phyloP scores from a whole-genome alignment of 805 yeast genomes.

The Yarrowia deformans region DNA sequence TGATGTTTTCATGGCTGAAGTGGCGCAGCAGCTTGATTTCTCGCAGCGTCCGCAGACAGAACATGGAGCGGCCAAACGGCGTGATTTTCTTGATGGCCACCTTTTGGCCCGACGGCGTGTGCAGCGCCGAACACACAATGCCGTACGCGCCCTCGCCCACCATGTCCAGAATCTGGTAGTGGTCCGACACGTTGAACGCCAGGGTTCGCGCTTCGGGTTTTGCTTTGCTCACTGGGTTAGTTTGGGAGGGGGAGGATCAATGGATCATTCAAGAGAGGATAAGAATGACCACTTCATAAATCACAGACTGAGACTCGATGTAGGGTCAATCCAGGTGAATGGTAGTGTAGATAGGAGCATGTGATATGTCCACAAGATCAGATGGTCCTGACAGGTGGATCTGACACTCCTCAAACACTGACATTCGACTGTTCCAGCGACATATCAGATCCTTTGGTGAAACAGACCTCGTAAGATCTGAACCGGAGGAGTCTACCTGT shows the following conservation, averaged over 20 bases:
- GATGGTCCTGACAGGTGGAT: no score
- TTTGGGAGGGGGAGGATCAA: neutral
- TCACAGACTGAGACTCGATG: no score
- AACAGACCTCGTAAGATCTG: no score
- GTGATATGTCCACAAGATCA: no score
- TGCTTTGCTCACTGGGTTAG: slow-evolving; percentile 29
- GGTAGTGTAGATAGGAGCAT: no score
- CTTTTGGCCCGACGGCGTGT: slow-evolving; percentile 80
- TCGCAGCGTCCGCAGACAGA: slow-evolving; percentile 85
- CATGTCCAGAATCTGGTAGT: slow-evolving; percentile 82
- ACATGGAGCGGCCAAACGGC: slow-evolving; percentile 89
- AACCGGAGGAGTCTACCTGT: no score
- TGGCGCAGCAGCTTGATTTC: slow-evolving; percentile 88
- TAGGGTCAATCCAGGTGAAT: no score
- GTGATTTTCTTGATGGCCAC: slow-evolving; percentile 97
- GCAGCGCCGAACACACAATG: slow-evolving; percentile 85
- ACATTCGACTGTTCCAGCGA: no score
- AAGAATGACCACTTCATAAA: no score
- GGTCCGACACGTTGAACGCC: slow-evolving; percentile 82
- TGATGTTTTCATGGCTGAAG: slow-evolving; percentile 93
- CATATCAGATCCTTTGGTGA: no score
- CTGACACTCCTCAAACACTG: no score
- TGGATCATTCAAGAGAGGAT: no score
- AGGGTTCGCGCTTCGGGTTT: slow-evolving; percentile 52
- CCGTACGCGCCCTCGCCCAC: slow-evolving; percentile 98